Base-by-base conservation (phyloP, 2,329 filamentous ascomycete species). In the Calycina herbarum region DNA sequence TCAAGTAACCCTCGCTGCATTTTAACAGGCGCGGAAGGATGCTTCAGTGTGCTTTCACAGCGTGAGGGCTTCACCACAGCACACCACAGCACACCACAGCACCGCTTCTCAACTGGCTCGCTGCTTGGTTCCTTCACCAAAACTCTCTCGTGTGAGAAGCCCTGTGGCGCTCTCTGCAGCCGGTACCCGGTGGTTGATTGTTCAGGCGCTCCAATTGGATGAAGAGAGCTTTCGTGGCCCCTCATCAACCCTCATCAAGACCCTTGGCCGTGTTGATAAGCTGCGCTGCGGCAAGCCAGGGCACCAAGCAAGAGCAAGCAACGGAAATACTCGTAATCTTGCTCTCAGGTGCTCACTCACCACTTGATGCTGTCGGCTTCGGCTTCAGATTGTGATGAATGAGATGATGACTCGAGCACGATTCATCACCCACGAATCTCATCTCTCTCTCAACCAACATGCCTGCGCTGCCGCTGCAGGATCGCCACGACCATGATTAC, bases 181-280 rank as follows among this genome's bases (percentile, higher is more conserved):
- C 5, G 59, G 40, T 58, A 62, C 35, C 63, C 59, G 63, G 64
- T 54, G 24, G 31, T 59, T 27, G 59, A 27, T 51, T 31, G 11
- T 20, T 61, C 27, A 38, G 20, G 31, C 40, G 57, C 27, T 42
- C 29, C 40, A 42, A 42, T 56, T 54, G 27, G 15, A 11, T 11
- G 29, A 8, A 24, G 7, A 27, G 48, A 54, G 20, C 20, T 54
- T 33, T 13, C 42, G 31, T 57, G n/a, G 51, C 17, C 48, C 48
- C 48, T 54, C 48, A 11, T 24, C 48, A 54, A 11, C 48, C 48
- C 48, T 54, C 48, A 11, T 24, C 48, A 54, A 11, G 20, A 40
- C 57, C 62, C 57, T 56, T 33, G 64, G 33, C 64, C 59, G 63
- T 33, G 24, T 62, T 56, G 64, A 65, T 65, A 65, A 65, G 27